Percentiles rank a stretch among this genome's conserved stretches.
phyloP scores from a whole-genome alignment of 768 basidiomycete species.

The Auricularia sp. region DNA sequence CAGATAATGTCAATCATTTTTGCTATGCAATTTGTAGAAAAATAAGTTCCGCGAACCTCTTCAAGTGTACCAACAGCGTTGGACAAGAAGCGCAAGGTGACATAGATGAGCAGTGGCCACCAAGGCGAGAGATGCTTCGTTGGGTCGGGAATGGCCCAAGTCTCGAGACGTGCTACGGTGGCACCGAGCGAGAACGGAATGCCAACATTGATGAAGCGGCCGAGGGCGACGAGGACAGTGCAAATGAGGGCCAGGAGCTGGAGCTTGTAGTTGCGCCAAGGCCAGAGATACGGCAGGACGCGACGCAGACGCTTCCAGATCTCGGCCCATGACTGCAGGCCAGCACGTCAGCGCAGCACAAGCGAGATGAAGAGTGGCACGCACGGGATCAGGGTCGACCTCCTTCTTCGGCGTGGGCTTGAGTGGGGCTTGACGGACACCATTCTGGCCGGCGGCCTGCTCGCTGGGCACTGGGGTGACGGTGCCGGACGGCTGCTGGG shows the following conservation, averaged over 20 bases:
- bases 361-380: not conserved
- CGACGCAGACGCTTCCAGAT: conserved; percentile 52
- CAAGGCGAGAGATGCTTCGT: conserved; percentile 37
- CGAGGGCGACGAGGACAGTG: conserved; percentile 56
- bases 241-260: conserved; percentile 69
- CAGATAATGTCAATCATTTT: conserved; percentile 13
- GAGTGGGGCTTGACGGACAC: conserved; percentile 2
- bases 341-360: too few species aligned
- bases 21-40: not conserved
- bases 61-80: conserved; percentile 62
- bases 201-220: conserved; percentile 65
- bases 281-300: conserved; percentile 79
- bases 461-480: conserved; percentile 20
- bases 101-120: conserved; percentile 59
- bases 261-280: conserved; percentile 49
- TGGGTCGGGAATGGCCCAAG: conserved; percentile 17
- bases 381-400: conserved; percentile 30
- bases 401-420: conserved; percentile 20
- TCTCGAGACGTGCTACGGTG: conserved; percentile 48
- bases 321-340: conserved; percentile 48
- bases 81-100: conserved; percentile 60
- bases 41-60: conserved; percentile 28
- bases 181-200: conserved; percentile 63
- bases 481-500: conserved; percentile 33
- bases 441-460: not conserved